These are phyloP conservation scores for Pseudocercospora musae DNA, from an alignment of 2,329 filamentous ascomycete genomes.

Conservation along the genomic window DNA sequence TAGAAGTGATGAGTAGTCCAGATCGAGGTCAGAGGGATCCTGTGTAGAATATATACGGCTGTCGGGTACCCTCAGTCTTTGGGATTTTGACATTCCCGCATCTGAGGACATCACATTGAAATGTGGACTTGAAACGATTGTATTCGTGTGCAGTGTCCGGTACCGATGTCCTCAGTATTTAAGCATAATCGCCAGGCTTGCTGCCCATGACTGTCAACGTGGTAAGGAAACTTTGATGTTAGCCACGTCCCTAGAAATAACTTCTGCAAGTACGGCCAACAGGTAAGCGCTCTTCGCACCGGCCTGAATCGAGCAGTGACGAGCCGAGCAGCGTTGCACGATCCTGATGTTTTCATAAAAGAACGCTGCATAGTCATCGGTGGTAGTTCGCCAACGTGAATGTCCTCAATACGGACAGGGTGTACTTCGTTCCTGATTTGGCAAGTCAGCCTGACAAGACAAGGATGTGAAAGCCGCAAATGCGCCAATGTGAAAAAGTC, in stretches of 20 bases:
- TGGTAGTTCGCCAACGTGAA: neutral
- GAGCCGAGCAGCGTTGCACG: neutral
- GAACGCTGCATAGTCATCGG: neutral
- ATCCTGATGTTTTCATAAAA: neutral
- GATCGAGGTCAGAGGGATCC: neutral
- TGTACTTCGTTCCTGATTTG: too few species aligned
- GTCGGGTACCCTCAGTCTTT: neutral
- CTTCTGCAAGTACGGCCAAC: neutral
- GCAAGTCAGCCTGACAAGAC: too few species aligned
- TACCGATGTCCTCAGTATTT: neutral
- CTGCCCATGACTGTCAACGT: neutral
- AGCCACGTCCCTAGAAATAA: too few species aligned
- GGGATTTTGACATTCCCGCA: neutral
- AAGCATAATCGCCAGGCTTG: neutral
- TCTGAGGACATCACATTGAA: neutral
- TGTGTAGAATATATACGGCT: neutral
- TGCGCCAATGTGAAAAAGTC: too few species aligned
- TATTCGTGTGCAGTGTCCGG: neutral
- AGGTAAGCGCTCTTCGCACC: too few species aligned
- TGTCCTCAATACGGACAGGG: too few species aligned
- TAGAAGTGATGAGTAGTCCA: neutral
- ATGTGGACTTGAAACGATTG: neutral
- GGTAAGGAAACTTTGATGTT: neutral
- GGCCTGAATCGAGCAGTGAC: neutral
- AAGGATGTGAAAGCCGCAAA: too few species aligned